Base-by-base conservation (phyloP, 31 red algal genomes). In the Bonnemaisonia californica region DNA sequence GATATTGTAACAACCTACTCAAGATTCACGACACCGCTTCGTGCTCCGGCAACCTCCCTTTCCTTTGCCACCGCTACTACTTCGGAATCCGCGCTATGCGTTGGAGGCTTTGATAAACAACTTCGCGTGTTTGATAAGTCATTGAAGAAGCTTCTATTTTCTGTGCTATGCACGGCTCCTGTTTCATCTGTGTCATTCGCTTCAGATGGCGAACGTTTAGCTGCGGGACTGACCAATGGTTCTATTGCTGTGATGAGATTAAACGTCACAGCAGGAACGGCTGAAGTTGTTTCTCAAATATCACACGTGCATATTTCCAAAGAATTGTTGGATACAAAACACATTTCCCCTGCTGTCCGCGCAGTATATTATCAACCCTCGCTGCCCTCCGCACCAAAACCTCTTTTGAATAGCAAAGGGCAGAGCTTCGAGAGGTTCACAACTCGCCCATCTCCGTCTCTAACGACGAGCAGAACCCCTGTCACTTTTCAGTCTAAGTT, bases 101-200 rank as follows among this genome's bases (percentile, higher is more conserved):
- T 83, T 22, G 68, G 80, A 36, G 80, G 80, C 3, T 73, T 83
- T 73, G 80, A 83, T 58, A 83, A 83, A 67, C 64, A 71, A 67
- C 66, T 83, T 19, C 64, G 80, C 35, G 57, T 83, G 27, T 83
- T 83, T 58, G 64, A 73, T 1, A 11, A 36, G 35, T 48, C 68
- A 11, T 63, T 73, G 24, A 73, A 57, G 24, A 38, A 54, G 54
- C 40, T 71, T 16, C 38, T 58, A 13, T 73, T 73, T 30, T 36
- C 64, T 18, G 29, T 71, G 23, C 42, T 60, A 21, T 83, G 80
- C 45, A 22, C 80, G 9, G 68, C 66, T 7, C 64, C 66, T 24
- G 34, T 73, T 8, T 73, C 64, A 31, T 63, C 77, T n/a, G 74
- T 77, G 16, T 77, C 74, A 54, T 77, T 58, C 23, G 74, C 54